A percentile compares a stretch with the other conserved stretches of the same genome.
Evolutionary conservation across 164 flowering plant genomes (phyloP).

Genomic region (Buxus sempervirens): DNA sequence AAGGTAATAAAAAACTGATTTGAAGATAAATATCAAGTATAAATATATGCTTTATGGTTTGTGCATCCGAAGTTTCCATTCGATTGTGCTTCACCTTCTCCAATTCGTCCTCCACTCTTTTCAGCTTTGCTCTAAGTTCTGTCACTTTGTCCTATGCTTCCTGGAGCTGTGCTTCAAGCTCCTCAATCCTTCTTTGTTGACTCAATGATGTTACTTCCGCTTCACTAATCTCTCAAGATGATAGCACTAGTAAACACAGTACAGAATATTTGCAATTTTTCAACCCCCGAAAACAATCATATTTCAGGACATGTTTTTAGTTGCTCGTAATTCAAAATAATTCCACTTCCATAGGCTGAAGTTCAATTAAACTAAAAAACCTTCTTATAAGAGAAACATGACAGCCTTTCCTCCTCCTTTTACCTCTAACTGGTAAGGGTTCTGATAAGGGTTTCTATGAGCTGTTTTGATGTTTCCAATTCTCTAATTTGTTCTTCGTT

Average conservation of each 20-base stretch:
- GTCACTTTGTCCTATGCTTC: conserved; percentile 54
- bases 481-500: no score
- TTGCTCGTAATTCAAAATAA: no score
- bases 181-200: conserved; percentile 42
- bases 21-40: no score
- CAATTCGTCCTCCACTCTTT: conserved; percentile 22
- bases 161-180: conserved; percentile 58
- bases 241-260: neutral
- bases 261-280: neutral
- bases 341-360: no score
- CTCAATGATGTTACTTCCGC: conserved; percentile 37
- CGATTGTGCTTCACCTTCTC: conserved; percentile 24
- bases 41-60: neutral
- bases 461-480: no score
- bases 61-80: neutral
- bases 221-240: conserved; percentile 38
- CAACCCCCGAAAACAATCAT: neutral
- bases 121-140: conserved; percentile 42
- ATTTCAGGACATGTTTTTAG: no score
- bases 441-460: no score
- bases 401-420: no score
- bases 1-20: no score
- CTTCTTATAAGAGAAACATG: no score
- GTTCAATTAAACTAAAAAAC: no score
- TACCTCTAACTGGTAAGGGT: no score